phyloP scores from a whole-genome alignment of 345 rosid species.

The Hibiscus trionum region DNA sequence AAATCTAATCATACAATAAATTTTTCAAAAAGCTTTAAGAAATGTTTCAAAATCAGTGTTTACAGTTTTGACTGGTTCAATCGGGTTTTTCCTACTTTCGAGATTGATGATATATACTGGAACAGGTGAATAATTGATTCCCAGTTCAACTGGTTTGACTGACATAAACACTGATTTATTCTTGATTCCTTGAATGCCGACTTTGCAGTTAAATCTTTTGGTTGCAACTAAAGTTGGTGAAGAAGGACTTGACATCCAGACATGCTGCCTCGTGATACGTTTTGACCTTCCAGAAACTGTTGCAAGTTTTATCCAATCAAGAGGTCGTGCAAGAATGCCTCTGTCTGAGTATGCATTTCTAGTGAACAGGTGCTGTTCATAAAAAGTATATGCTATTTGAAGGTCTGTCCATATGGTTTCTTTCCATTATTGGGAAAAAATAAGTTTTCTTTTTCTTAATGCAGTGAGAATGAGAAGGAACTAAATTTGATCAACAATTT shows the following conservation, averaged over 20 bases:
- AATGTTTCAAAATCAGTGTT: not conserved
- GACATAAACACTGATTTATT: not conserved
- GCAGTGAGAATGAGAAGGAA: conserved; percentile 71
- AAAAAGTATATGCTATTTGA: conserved; percentile 10
- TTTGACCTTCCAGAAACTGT: conserved; percentile 96
- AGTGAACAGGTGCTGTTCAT: conserved; percentile 61
- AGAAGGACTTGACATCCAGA: conserved; percentile 97
- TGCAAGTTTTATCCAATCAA: conserved; percentile 91
- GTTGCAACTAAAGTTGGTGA: conserved; percentile 97
- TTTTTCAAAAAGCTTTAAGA: not conserved
- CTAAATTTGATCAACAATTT: conserved; percentile 57
- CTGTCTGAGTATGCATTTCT: conserved; percentile 91
- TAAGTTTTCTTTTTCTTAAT: conserved; percentile 15
- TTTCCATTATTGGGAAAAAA: conserved; percentile 2
- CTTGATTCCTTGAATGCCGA: conserved; percentile 7
- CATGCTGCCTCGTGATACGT: conserved; percentile 93
- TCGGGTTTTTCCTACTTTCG: not conserved
- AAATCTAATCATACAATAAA: not conserved
- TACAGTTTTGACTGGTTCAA: not conserved
- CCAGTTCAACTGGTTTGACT: not conserved
- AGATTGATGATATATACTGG: not conserved
- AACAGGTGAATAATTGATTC: not conserved
- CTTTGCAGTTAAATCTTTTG: conserved; percentile 77
- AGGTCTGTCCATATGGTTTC: conserved; percentile 11
- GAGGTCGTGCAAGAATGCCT: conserved; percentile 98